Conservation (phyloP, 345 rosid genomes). For the Eucalyptus cloeziana region DNA sequence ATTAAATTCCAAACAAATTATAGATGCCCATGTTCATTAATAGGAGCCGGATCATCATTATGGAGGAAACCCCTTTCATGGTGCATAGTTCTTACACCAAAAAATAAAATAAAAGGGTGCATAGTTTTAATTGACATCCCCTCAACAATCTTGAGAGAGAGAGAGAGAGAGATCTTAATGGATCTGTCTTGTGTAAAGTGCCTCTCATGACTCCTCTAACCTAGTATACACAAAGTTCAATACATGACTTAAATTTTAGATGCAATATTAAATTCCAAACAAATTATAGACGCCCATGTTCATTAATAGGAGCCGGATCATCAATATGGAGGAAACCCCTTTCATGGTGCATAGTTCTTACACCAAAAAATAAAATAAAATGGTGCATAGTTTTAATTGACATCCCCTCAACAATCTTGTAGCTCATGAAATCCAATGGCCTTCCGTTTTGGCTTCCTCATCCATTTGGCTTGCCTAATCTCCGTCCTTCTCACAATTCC, state of each 20-base stretch:
- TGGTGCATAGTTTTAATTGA: neutral
- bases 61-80: neutral
- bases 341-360: no score
- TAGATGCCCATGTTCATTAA: neutral
- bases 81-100: no score
- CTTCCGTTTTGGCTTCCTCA: neutral
- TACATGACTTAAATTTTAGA: neutral
- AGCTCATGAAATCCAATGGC: neutral
- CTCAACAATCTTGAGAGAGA: neutral
- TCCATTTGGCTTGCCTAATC: neutral
- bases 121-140: neutral
- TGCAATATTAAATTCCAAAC: neutral
- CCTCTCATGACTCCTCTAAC: no score
- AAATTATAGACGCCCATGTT: neutral
- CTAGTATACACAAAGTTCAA: no score
- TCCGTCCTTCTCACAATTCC: neutral
- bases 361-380: no score
- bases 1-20: neutral
- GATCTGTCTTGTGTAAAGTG: no score
- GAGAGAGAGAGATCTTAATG: no score
- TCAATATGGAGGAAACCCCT: neutral
- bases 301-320: fast-evolving
- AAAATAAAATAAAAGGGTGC: neutral
- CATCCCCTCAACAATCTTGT: neutral
- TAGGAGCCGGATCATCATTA: neutral